These are phyloP conservation scores for Pythium aristosporum DNA, from an alignment of 352 stramenopile species.

Conservation along the genomic window DNA sequence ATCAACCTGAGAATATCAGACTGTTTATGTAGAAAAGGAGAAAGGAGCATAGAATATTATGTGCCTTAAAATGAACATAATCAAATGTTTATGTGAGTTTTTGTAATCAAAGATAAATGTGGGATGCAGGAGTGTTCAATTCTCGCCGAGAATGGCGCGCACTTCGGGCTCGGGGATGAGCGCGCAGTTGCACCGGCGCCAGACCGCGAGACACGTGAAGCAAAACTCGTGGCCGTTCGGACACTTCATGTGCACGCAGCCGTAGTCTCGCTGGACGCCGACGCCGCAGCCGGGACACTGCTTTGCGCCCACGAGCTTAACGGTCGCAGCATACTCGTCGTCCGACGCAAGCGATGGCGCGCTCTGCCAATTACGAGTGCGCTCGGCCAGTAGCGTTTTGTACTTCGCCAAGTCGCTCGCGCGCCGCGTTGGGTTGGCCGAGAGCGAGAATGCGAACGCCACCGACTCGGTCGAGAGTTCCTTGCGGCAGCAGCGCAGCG, in stretches of 20 bases:
- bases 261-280: slow-evolving; percentile 65
- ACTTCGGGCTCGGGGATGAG: slow-evolving; percentile 62
- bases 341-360: slow-evolving; percentile 58
- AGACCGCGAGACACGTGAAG: slow-evolving; percentile 58
- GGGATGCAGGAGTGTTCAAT: neutral
- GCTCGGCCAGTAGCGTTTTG: slow-evolving; percentile 42
- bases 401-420: slow-evolving; percentile 46
- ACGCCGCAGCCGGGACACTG: slow-evolving; percentile 77
- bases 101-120: neutral
- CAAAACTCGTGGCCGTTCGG: slow-evolving; percentile 76
- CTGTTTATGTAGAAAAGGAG: no score
- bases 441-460: slow-evolving; percentile 30
- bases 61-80: no score
- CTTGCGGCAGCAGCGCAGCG: slow-evolving; percentile 68
- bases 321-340: slow-evolving; percentile 50
- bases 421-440: neutral
- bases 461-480: slow-evolving; percentile 70
- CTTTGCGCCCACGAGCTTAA: slow-evolving; percentile 50
- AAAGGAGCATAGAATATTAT: no score
- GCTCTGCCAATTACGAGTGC: slow-evolving; percentile 40
- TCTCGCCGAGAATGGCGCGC: slow-evolving; percentile 51
- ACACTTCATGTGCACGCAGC: slow-evolving; percentile 81
- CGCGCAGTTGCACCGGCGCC: slow-evolving; percentile 53
- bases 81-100: neutral
- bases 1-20: neutral